Evolutionary conservation across 306 rosid species (phyloP), one percentile per base, ranked within the genome.

Genomic region (Inga leiocalycina): DNA sequence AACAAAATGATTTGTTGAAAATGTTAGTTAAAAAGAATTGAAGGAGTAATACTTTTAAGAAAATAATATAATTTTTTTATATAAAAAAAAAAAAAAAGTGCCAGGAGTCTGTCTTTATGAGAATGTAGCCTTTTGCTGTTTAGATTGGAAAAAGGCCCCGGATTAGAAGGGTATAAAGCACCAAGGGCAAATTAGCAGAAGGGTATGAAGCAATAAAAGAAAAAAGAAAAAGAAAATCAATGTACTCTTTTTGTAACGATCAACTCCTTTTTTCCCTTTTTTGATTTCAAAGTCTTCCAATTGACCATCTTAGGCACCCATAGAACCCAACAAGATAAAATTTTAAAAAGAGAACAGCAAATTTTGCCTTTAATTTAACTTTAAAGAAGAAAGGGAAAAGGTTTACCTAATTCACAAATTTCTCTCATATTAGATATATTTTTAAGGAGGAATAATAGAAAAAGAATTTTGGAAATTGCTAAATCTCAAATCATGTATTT

Each of bases 381-480:
- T 56, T 19, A 19, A 56, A 51, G 5, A 20, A 20, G 1, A 8
- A 20, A 56, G n/a, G 11, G 62, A 54, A 54, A 54, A 19, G 61
- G 6, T 19, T 19, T 6, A 2, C 22, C 61, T 19, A 17, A 54
- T 54, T 54, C 61, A 16, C 61, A 54, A 54, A 54, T 8, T 17
- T 54, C 61, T 15, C n/a, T 51, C 8, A 3, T 16, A 16, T 51
- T 51, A 46, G 14, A 45, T 46, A 10, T 10, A 46, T 4, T 48
- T 12, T 39, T 5, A 39, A 39, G 0, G 8, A 0, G 0, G 1
- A 5, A 39, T 39, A 1, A 6, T 1, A 39, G 6, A 39, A 39
- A 37, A 37, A 35, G 0, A 5, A 37, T 0, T 5, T 37, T 37
- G 0, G 0, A 39, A 4, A 0, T 37, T 37, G 41, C 0, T 5